Evolutionary conservation across 257 asterid species (phyloP).

Genomic region (Solanum ossicruentum): DNA sequence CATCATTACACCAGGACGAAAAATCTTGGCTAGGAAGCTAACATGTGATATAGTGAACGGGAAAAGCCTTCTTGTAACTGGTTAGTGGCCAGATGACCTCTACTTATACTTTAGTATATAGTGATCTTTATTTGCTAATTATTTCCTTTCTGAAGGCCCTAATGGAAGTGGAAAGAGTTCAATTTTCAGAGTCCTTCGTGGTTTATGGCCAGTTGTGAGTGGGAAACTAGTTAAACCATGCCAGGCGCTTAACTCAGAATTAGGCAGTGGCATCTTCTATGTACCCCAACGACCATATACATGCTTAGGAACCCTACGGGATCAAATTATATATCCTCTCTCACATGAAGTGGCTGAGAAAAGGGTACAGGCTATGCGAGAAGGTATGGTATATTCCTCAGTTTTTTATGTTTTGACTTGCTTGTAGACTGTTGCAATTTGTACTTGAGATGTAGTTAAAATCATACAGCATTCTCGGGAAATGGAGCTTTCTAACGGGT

Average conservation of each 20-base stretch:
- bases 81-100: conserved; percentile 39
- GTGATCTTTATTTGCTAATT: neutral
- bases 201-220: conserved; percentile 91
- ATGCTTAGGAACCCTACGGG: conserved; percentile 97
- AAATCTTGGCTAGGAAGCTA: conserved; percentile 74
- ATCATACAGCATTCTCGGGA: neutral
- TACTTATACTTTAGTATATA: neutral
- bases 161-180: conserved; percentile 99
- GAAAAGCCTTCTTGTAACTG: conserved; percentile 89
- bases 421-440: neutral
- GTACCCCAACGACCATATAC: conserved; percentile 97
- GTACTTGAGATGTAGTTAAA: neutral
- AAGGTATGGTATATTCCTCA: conserved; percentile 24
- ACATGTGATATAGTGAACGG: conserved; percentile 71
- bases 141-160: conserved; percentile 54
- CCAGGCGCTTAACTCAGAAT: conserved; percentile 33
- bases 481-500: neutral
- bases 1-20: conserved; percentile 80
- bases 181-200: conserved; percentile 88
- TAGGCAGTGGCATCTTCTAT: conserved; percentile 53
- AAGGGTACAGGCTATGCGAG: conserved; percentile 20
- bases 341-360: conserved; percentile 75
- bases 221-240: conserved; percentile 66
- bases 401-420: neutral
- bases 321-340: conserved; percentile 93